Base-by-base conservation (phyloP, 495 filamentous ascomycete genomes). In the Neurospora sp. region DNA sequence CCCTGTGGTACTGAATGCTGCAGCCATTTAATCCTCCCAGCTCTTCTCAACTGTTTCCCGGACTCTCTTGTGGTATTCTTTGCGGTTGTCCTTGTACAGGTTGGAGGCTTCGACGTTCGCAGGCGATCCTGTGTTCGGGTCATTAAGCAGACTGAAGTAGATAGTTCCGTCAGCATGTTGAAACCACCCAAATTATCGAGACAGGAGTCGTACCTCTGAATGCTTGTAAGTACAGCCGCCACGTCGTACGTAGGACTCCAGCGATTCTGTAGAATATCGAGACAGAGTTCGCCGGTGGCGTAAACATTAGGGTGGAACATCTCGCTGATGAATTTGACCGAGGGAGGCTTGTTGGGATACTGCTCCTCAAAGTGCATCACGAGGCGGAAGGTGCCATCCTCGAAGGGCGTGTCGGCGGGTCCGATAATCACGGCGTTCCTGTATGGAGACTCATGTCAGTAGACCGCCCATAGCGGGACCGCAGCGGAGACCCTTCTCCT, bases 231-330 rank as follows among this genome's bases (percentile, higher is more conserved):
- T 76, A 99, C 94, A 8, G 96, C 96, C 7, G 96, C 96, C 65
- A 99, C 96, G 81, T 99, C 96, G 81, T 99, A 99, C 18, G 96
- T 98, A 31, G 96, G 96, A 81, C 96, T 98, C 96, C 96, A 99
- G 74, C 96, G 88, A 79, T 99, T 99, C 81, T 99, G 96, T 74
- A 99, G 84, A 76, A 99, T 99, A 78, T 99, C 96, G 73, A 99
- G 85, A 79, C 96, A 99, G 39, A 99, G 88, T 84, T 99, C 96
- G 22, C 96, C 96, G 3, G 95, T 98, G 38, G 92, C 94, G 78
- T 99, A 99, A 39, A 99, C 96, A 76, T 99, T 99, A 3, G 96
- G 96, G 78, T 99, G 96, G 82, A 99, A 99, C 96, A 99, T 99
- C 78, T 94, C 89, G 81, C 93, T 97, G 82, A 98, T 97, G 81